Evolutionary conservation across 441 rosid species (phyloP).

Genomic region (Syzygium syzygioides): DNA sequence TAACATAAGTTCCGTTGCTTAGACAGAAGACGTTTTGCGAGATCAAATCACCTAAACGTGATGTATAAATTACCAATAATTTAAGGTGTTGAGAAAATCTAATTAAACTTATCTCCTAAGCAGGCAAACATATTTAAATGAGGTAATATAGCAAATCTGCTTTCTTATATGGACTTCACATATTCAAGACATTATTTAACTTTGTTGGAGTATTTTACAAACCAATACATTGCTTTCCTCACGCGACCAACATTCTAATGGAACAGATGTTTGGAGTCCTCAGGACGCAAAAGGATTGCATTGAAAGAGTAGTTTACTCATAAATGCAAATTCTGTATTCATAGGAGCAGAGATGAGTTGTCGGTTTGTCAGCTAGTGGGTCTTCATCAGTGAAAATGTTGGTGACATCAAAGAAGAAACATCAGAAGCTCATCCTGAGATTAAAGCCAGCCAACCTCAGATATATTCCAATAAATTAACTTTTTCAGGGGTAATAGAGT

Average conservation of each 20-base stretch:
- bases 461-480: background rate
- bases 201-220: background rate
- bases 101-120: background rate
- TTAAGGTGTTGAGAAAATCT: background rate
- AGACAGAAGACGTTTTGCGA: background rate
- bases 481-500: background rate
- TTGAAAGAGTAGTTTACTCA: background rate
- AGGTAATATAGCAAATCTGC: background rate
- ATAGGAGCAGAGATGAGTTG: background rate
- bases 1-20: background rate
- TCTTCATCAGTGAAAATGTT: background rate
- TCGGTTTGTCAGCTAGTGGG: background rate
- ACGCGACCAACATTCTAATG: background rate
- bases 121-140: background rate
- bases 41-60: background rate
- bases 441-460: background rate
- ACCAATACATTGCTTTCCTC: background rate
- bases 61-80: background rate
- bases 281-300: background rate
- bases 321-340: background rate
- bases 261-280: background rate
- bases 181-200: background rate
- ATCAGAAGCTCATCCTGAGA: background rate
- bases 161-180: background rate
- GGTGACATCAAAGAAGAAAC: background rate